Evolutionary conservation across 2,329 filamentous ascomycete species (phyloP).

Genomic region (Akanthomyces lecanii): DNA sequence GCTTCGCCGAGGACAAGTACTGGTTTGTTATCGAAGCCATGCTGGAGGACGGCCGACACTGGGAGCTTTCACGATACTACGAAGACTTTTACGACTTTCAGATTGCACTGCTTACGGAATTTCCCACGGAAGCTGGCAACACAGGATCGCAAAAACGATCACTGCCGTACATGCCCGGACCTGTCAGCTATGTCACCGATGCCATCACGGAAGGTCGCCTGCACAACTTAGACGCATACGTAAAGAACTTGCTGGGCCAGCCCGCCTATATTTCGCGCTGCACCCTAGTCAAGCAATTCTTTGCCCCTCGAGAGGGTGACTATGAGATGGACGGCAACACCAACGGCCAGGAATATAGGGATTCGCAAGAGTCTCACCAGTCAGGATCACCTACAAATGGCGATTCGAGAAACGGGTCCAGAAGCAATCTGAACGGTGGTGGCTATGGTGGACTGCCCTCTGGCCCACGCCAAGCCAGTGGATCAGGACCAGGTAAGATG

Average conservation of each 20-base stretch:
- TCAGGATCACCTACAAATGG: slow-evolving; percentile 56
- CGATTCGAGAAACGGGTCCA: slow-evolving; percentile 61
- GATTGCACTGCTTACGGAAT: slow-evolving; percentile 87
- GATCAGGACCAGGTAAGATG: slow-evolving; percentile 24
- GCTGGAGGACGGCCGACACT: slow-evolving; percentile 84
- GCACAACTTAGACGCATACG: slow-evolving; percentile 90
- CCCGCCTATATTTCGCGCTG: slow-evolving; percentile 80
- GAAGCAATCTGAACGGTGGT: slow-evolving; percentile 56
- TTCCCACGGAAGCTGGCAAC: slow-evolving; percentile 89
- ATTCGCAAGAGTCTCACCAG: slow-evolving; percentile 66
- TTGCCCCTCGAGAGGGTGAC: slow-evolving; percentile 83
- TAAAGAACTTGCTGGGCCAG: slow-evolving; percentile 83
- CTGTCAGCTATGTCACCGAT: slow-evolving; percentile 97
- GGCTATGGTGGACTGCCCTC: slow-evolving; percentile 52
- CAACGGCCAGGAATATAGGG: slow-evolving; percentile 71
- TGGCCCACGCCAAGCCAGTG: slow-evolving; percentile 42
- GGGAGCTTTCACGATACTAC: slow-evolving; percentile 92
- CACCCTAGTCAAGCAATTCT: slow-evolving; percentile 82
- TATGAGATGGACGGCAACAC: slow-evolving; percentile 79
- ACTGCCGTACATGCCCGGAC: slow-evolving; percentile 95
- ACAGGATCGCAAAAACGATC: slow-evolving; percentile 73
- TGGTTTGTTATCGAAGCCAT: slow-evolving; percentile 96
- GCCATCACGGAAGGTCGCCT: slow-evolving; percentile 90
- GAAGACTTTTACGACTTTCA: slow-evolving; percentile 99
- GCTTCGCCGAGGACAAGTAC: slow-evolving; percentile 95